Conservation (phyloP, 2,329 filamentous ascomycete genomes). For the Microcyclosporella mali region DNA sequence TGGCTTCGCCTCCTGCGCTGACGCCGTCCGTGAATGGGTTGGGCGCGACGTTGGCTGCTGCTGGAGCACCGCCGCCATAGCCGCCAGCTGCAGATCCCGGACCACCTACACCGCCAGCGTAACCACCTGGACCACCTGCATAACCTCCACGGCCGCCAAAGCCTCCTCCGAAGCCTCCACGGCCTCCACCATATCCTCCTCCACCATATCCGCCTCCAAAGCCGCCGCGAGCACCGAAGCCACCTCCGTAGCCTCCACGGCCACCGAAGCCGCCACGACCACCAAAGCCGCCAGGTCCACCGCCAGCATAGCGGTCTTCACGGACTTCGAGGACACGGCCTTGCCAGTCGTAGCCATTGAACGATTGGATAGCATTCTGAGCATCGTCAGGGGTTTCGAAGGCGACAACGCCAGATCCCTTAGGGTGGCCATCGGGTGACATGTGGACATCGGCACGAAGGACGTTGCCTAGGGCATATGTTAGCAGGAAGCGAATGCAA, state of each 20-base stretch:
- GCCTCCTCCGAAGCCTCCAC: conserved; percentile 51
- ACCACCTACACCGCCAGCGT: conserved; percentile 34
- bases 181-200: conserved; percentile 53
- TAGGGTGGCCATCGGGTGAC: conserved; percentile 84
- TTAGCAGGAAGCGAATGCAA: conserved; percentile 9
- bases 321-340: conserved; percentile 88
- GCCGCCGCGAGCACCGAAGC: conserved; percentile 43
- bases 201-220: conserved; percentile 46
- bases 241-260: conserved; percentile 52
- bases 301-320: conserved; percentile 84
- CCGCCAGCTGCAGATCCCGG: conserved; percentile 28
- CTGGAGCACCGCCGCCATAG: conserved; percentile 39
- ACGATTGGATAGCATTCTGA: conserved; percentile 90
- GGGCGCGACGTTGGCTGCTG: conserved; percentile 45
- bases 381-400: conserved; percentile 94
- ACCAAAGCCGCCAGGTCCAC: conserved; percentile 35
- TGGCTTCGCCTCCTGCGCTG: conserved; percentile 75
- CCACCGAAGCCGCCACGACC: conserved; percentile 50
- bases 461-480: conserved; percentile 61
- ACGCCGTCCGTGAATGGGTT: conserved; percentile 95
- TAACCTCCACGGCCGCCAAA: conserved; percentile 54
- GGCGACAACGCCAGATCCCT: conserved; percentile 93
- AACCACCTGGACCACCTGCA: conserved; percentile 41
- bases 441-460: conserved; percentile 93
- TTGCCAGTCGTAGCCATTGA: conserved; percentile 99